Evolutionary conservation across 108 stramenopile species (phyloP).

Genomic region (Schizochytrium sp.): DNA sequence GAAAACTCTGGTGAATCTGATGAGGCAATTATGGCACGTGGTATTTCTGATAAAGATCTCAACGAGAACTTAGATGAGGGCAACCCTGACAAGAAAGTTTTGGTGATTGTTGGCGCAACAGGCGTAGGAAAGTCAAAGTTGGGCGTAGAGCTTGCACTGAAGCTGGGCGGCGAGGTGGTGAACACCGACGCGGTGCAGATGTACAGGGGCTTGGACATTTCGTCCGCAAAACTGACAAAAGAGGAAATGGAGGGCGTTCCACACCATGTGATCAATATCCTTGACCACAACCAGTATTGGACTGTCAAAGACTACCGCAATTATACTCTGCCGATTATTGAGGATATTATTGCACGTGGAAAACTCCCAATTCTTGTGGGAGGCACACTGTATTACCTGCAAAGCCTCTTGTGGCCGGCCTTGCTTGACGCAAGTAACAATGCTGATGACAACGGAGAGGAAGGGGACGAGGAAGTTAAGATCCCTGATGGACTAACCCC

Average conservation of each 20-base stretch:
- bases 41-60: too few species aligned
- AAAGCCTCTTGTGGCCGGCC: constrained; percentile 22
- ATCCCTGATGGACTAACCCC: not conserved
- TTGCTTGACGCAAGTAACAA: not conserved
- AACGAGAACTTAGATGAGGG: not conserved
- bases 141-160: constrained; percentile 44
- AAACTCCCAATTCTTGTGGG: constrained; percentile 58
- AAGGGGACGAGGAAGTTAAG: not conserved
- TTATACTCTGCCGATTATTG: not conserved
- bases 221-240: constrained; percentile 44
- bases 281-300: not conserved
- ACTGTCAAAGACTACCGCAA: constrained; percentile 1
- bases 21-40: too few species aligned
- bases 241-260: constrained; percentile 61
- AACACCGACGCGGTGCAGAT: constrained; percentile 62
- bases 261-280: constrained; percentile 57
- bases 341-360: constrained; percentile 38
- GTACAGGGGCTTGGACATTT: constrained; percentile 54
- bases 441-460: not conserved
- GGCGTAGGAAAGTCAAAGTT: constrained; percentile 65
- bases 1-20: too few species aligned
- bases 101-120: constrained; percentile 63
- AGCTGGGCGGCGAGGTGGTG: constrained; percentile 59
- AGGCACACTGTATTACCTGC: constrained; percentile 63
- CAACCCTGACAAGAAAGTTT: not conserved